A percentile compares a stretch with the other conserved stretches of the same genome.
Evolutionary conservation across 495 filamentous ascomycete species (phyloP).

Genomic region (Amphirosellinia nigrospora): DNA sequence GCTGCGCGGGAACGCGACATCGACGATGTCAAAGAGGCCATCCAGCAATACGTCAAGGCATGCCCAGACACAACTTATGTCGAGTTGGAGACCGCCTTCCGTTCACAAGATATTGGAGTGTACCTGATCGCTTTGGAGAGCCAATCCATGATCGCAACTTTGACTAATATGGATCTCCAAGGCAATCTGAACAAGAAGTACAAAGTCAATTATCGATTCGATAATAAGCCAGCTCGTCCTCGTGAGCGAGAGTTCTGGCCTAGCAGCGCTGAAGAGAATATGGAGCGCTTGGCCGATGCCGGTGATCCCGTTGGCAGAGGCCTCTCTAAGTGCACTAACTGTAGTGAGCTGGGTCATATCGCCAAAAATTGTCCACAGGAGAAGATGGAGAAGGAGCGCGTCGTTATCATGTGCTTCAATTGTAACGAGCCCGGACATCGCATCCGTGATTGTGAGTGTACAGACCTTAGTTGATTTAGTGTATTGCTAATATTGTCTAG

Average conservation of each 20-base stretch:
- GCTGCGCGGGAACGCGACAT: constrained; percentile 71
- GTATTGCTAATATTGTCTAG: constrained; percentile 42
- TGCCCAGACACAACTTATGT: constrained; percentile 67
- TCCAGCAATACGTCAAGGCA: constrained; percentile 78
- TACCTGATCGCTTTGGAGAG: constrained; percentile 81
- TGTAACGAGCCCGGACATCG: constrained; percentile 74
- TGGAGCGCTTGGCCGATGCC: constrained; percentile 73
- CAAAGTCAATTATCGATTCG: constrained; percentile 71
- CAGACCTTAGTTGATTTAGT: not conserved
- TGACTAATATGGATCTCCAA: constrained; percentile 83
- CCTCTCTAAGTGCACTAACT: constrained; percentile 73
- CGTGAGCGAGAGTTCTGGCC: constrained; percentile 70
- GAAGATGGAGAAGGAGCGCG: constrained; percentile 52
- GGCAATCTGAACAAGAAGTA: constrained; percentile 80
- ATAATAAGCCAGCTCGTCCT: constrained; percentile 66
- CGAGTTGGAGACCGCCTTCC: constrained; percentile 78
- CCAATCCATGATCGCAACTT: constrained; percentile 59
- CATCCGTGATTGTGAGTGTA: constrained; percentile 67
- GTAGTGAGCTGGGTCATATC: constrained; percentile 77
- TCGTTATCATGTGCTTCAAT: constrained; percentile 74
- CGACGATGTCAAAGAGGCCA: constrained; percentile 73
- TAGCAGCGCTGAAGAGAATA: constrained; percentile 66
- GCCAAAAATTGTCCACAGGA: constrained; percentile 69
- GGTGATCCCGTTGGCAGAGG: constrained; percentile 71
- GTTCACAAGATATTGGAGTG: constrained; percentile 63